phyloP scores from a whole-genome alignment of 164 flowering plant genomes.

The Annona squamosa region DNA sequence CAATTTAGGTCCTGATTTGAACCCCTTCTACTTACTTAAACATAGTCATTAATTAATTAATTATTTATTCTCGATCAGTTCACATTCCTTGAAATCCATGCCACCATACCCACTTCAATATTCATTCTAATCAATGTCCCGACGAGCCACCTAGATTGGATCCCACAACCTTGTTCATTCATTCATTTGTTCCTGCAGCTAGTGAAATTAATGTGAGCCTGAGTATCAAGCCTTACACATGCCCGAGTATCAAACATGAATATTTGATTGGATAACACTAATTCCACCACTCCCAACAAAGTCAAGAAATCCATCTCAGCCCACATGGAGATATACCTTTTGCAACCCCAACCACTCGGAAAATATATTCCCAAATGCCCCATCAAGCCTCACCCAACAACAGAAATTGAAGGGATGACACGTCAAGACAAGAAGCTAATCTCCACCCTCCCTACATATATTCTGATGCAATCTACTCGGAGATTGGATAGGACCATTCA shows the following conservation, averaged over 20 bases:
- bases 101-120: too few relatives aligned
- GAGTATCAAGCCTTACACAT: neutral
- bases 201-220: neutral
- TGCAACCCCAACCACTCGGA: neutral
- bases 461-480: neutral
- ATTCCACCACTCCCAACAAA: neutral
- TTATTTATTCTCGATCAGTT: too few relatives aligned
- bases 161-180: too few relatives aligned
- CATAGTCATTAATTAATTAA: too few relatives aligned
- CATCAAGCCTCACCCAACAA: neutral
- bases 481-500: neutral
- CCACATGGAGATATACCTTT: conserved; percentile 1
- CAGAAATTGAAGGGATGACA: neutral
- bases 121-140: too few relatives aligned
- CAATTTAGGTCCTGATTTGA: too few relatives aligned
- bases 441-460: neutral
- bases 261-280: neutral
- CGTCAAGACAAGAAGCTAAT: conserved; percentile 2
- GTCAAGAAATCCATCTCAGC: neutral
- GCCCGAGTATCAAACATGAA: neutral
- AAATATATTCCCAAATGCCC: neutral
- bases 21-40: too few relatives aligned
- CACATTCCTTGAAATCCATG: too few relatives aligned
- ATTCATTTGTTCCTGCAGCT: too few relatives aligned
- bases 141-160: too few relatives aligned